Percentiles rank a stretch among this genome's conserved stretches.
These are phyloP conservation scores for Handroanthus guayacan DNA, from an alignment of 257 asterid species.

Conservation along the genomic window DNA sequence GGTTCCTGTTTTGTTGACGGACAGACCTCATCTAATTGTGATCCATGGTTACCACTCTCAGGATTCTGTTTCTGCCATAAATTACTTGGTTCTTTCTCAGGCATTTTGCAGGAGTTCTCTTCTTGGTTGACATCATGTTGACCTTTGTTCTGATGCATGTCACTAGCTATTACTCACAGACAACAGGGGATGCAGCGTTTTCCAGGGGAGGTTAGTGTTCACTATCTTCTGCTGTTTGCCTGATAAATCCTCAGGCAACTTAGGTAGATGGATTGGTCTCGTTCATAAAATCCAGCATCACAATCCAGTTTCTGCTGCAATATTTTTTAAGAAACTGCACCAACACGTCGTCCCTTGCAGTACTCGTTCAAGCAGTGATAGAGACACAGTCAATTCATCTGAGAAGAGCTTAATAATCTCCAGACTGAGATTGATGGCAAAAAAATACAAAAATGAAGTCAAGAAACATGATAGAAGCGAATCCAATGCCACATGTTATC, in stretches of 20 bases:
- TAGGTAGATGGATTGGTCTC: constrained; percentile 27
- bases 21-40: constrained; percentile 46
- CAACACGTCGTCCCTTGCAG: constrained; percentile 36
- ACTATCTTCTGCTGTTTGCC: constrained; percentile 36
- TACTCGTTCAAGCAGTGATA: constrained; percentile 41
- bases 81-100: constrained; percentile 39
- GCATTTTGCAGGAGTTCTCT: constrained; percentile 33
- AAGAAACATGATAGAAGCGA: background rate
- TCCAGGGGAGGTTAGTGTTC: constrained; percentile 21
- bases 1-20: constrained; percentile 50
- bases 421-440: constrained; percentile 9
- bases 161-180: constrained; percentile 35
- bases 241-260: constrained; percentile 29
- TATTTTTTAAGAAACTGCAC: constrained; percentile 41
- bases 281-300: constrained; percentile 36
- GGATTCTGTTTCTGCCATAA: constrained; percentile 42
- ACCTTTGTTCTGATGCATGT: constrained; percentile 31
- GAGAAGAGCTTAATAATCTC: constrained; percentile 28
- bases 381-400: constrained; percentile 32
- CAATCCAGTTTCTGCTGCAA: constrained; percentile 43
- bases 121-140: constrained; percentile 40
- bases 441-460: constrained; percentile 11
- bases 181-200: constrained; percentile 28
- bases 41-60: constrained; percentile 41
- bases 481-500: background rate